Evolutionary conservation across 176 grass and related monocot species (phyloP).

Genomic region (Musa itinerans): DNA sequence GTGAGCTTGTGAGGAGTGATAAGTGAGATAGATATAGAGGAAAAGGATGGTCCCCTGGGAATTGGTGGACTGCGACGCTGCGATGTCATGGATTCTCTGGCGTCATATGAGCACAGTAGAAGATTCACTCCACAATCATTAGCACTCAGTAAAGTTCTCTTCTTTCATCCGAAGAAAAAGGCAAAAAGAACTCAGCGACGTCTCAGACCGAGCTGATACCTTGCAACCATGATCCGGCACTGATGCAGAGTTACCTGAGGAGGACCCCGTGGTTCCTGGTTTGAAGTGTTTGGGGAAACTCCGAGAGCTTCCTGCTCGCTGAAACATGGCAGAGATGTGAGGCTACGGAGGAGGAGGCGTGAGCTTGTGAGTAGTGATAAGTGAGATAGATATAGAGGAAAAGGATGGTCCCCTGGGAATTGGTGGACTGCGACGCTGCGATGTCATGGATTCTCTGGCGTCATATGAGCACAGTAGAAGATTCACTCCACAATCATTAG

Average conservation of each 20-base stretch:
- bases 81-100: background rate
- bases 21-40: background rate
- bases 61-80: background rate
- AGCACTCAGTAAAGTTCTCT: too few relatives aligned
- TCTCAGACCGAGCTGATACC: background rate
- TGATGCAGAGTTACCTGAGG: background rate
- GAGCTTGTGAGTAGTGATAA: background rate
- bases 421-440: background rate
- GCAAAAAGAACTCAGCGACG: background rate
- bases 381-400: background rate
- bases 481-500: too few relatives aligned
- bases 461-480: background rate
- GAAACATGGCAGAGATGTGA: background rate
- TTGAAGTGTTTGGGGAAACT: constrained; percentile 28
- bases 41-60: background rate
- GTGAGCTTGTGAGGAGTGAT: background rate
- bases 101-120: background rate
- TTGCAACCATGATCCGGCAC: background rate
- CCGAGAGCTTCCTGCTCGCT: background rate
- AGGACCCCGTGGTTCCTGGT: background rate
- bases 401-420: background rate
- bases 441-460: background rate
- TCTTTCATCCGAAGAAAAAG: too few relatives aligned
- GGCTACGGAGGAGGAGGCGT: background rate
- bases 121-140: too few relatives aligned